phyloP scores from a whole-genome alignment of 1,284 basidiomycete species.

The Hymenochaete sp. region DNA sequence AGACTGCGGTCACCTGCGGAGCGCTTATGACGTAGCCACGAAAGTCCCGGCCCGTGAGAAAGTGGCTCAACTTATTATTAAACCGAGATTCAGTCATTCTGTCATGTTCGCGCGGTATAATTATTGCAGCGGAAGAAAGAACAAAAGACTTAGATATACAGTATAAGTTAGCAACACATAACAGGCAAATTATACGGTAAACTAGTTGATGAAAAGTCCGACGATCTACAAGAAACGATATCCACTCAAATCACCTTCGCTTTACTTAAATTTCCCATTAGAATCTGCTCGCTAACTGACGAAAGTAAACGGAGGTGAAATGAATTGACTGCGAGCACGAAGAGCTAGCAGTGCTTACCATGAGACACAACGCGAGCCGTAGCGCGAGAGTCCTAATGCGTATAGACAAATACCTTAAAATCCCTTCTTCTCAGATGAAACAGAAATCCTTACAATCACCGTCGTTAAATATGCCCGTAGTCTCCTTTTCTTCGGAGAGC shows the following conservation, averaged over 20 bases:
- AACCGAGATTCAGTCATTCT: too few relatives aligned
- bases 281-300: constrained; percentile 15
- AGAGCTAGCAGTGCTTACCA: constrained; percentile 8
- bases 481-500: constrained; percentile 18
- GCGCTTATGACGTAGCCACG: background rate
- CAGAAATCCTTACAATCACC: constrained; percentile 12
- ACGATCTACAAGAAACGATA: background rate
- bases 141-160: background rate
- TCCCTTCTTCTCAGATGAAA: background rate
- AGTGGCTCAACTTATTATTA: too few relatives aligned
- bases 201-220: background rate
- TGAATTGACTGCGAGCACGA: background rate
- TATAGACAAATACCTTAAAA: background rate
- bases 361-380: constrained; percentile 16
- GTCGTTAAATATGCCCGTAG: constrained; percentile 15
- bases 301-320: background rate
- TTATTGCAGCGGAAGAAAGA: background rate
- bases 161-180: background rate
- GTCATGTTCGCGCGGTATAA: too few relatives aligned
- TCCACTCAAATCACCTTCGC: background rate
- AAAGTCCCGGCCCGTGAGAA: background rate
- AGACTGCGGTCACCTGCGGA: background rate
- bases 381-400: constrained; percentile 16
- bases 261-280: constrained; percentile 9
- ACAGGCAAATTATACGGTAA: background rate